These are phyloP conservation scores for Carex pumila DNA, from an alignment of 176 grass and related monocot genomes.

Conservation along the genomic window DNA sequence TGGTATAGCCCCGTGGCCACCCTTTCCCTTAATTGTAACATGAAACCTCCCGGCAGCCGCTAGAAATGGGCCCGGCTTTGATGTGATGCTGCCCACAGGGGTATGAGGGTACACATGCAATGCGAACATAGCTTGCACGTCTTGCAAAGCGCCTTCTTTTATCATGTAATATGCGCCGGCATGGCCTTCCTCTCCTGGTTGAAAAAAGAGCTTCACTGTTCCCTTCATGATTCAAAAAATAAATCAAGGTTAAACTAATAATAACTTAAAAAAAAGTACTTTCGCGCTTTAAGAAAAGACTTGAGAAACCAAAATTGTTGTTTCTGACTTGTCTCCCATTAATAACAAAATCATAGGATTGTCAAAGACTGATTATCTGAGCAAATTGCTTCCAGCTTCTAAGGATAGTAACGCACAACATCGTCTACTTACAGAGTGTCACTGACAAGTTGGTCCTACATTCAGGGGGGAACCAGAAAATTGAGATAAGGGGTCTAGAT, in stretches of 20 bases:
- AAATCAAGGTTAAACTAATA: not conserved
- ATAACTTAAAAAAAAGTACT: not conserved
- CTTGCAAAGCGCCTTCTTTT: slow-evolving; percentile 42
- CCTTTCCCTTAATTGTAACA: slow-evolving; percentile 52
- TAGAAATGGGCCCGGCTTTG: slow-evolving; percentile 46
- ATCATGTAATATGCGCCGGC: slow-evolving; percentile 62
- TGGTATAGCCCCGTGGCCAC: slow-evolving; percentile 53
- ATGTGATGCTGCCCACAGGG: slow-evolving; percentile 32
- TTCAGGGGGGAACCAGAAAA: not conserved
- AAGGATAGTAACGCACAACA: too few relatives aligned
- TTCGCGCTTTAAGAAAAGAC: not conserved
- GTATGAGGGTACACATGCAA: slow-evolving; percentile 28
- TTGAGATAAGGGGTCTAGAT: too few relatives aligned
- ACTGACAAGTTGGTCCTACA: not conserved
- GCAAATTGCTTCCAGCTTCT: not conserved
- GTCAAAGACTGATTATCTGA: not conserved
- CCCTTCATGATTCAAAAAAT: slow-evolving; percentile 27
- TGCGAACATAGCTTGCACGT: slow-evolving; percentile 43
- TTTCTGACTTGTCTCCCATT: not conserved
- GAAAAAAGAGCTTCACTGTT: slow-evolving; percentile 74
- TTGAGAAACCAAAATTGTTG: not conserved
- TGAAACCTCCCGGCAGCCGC: slow-evolving; percentile 51
- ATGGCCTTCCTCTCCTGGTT: slow-evolving; percentile 63
- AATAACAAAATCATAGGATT: not conserved
- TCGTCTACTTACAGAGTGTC: not conserved